phyloP scores from a whole-genome alignment of 1,139 yeast species.

The Pichia sp. region DNA sequence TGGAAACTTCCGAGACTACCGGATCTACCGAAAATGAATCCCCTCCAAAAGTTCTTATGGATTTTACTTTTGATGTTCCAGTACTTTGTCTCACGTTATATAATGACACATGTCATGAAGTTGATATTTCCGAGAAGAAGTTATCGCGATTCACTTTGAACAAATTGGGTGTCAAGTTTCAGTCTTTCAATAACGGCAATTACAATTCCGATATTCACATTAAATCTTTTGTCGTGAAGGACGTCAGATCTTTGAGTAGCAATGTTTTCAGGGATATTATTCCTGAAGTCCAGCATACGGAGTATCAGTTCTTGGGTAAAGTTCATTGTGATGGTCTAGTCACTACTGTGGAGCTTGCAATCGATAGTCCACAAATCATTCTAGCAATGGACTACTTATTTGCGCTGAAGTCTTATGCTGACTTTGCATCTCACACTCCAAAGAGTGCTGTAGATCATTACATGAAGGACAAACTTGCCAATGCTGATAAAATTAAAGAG shows the following conservation, averaged over 20 bases:
- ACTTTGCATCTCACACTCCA: constrained; percentile 30
- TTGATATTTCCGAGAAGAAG: constrained; percentile 34
- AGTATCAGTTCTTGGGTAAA: constrained; percentile 65
- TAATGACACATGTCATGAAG: constrained; percentile 42
- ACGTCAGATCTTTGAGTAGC: constrained; percentile 52
- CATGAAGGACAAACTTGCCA: background rate
- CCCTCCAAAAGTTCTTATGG: constrained; percentile 23
- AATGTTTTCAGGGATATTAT: constrained; percentile 76
- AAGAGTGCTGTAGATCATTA: constrained; percentile 8
- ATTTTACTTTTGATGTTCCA: constrained; percentile 53
- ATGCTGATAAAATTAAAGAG: constrained; percentile 3
- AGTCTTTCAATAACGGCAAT: constrained; percentile 48
- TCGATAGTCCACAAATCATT: constrained; percentile 76
- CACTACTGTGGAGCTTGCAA: constrained; percentile 41
- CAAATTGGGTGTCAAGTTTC: constrained; percentile 44
- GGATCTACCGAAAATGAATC: background rate
- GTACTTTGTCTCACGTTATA: constrained; percentile 58
- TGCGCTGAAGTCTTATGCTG: constrained; percentile 61
- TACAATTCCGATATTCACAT: constrained; percentile 57
- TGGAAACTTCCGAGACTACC: too few species aligned
- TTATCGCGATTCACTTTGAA: constrained; percentile 63
- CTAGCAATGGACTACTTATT: constrained; percentile 81
- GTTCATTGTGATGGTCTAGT: constrained; percentile 35
- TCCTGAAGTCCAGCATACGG: constrained; percentile 58
- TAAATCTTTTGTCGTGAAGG: constrained; percentile 71